phyloP scores from a whole-genome alignment of 2,329 filamentous ascomycete species.

The Penicillium sp. region DNA sequence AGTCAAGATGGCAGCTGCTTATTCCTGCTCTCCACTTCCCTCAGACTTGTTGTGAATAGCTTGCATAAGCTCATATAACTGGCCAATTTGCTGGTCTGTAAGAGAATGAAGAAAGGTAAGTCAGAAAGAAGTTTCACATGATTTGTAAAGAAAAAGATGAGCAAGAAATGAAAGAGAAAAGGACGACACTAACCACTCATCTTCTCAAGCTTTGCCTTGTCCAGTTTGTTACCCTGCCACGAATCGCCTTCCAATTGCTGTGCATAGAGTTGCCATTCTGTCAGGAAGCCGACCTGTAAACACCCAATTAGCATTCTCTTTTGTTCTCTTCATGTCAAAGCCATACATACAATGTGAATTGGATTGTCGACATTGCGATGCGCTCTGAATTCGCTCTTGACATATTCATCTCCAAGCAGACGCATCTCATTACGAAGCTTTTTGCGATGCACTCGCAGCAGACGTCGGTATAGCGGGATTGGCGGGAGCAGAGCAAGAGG shows the following conservation, averaged over 20 bases:
- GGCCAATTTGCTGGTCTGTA: slow-evolving; percentile 83
- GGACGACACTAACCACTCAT: slow-evolving; percentile 74
- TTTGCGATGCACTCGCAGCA: slow-evolving; percentile 81
- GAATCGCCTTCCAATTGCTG: slow-evolving; percentile 83
- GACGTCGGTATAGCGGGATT: slow-evolving; percentile 80
- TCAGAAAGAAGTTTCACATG: not conserved
- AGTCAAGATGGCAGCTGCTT: not conserved
- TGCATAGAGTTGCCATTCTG: slow-evolving; percentile 93
- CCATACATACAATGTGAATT: slow-evolving; percentile 71
- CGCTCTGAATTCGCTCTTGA: slow-evolving; percentile 86
- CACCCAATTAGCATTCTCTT: not conserved
- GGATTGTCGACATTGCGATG: slow-evolving; percentile 85
- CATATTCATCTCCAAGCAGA: slow-evolving; percentile 82
- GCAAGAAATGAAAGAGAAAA: not conserved
- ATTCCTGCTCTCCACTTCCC: slow-evolving; percentile 10
- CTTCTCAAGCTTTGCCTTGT: slow-evolving; percentile 78
- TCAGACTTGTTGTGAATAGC: slow-evolving; percentile 45
- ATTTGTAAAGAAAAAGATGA: slow-evolving; percentile 6
- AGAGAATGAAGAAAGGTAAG: not conserved
- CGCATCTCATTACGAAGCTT: slow-evolving; percentile 70
- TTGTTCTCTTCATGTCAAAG: not conserved
- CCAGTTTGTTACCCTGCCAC: slow-evolving; percentile 82
- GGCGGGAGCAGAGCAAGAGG: slow-evolving; percentile 75
- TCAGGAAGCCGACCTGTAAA: slow-evolving; percentile 82
- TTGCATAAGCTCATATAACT: slow-evolving; percentile 91